Evolutionary conservation across 495 filamentous ascomycete species (phyloP).

Genomic region (Aspergillus sclerotioniger): DNA sequence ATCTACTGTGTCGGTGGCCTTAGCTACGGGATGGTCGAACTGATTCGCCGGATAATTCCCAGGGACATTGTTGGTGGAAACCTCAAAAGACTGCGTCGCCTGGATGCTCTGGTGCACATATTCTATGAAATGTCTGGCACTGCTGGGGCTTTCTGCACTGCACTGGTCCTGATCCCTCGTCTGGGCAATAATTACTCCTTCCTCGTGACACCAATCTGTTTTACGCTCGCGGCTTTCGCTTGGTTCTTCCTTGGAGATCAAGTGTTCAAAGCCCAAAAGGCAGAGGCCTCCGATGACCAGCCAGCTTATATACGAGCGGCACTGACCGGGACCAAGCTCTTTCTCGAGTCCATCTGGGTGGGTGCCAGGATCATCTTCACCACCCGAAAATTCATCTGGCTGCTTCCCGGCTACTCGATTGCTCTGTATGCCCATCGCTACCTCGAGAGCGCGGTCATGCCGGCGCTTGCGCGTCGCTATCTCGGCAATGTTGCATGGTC

Average conservation of each 20-base stretch:
- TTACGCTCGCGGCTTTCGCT: conserved; percentile 28
- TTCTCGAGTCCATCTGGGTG: conserved; percentile 36
- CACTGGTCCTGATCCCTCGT: conserved; percentile 37
- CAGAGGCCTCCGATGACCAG: conserved; percentile 12
- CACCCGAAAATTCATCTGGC: conserved; percentile 44
- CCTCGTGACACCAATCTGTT: conserved; percentile 42
- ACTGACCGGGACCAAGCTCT: conserved; percentile 30
- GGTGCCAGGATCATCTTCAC: conserved; percentile 41
- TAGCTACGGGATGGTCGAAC: conserved; percentile 43
- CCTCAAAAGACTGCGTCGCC: conserved; percentile 38
- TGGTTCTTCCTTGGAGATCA: conserved; percentile 40
- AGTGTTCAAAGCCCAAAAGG: conserved; percentile 22
- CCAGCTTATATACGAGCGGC: conserved; percentile 26
- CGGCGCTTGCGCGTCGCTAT: conserved; percentile 38
- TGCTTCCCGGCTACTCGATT: conserved; percentile 42
- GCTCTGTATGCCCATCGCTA: conserved; percentile 45
- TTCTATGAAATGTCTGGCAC: conserved; percentile 46
- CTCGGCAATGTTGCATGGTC: conserved; percentile 40
- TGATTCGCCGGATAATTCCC: conserved; percentile 44
- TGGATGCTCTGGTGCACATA: conserved; percentile 48
- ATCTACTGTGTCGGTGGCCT: conserved; percentile 37
- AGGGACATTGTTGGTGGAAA: conserved; percentile 47
- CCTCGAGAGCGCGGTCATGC: conserved; percentile 43
- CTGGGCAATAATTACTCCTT: conserved; percentile 48
- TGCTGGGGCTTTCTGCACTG: conserved; percentile 40